Evolutionary conservation across 2,329 filamentous ascomycete genomes (phyloP).

Genomic region (Trichophyton schoenleinii): DNA sequence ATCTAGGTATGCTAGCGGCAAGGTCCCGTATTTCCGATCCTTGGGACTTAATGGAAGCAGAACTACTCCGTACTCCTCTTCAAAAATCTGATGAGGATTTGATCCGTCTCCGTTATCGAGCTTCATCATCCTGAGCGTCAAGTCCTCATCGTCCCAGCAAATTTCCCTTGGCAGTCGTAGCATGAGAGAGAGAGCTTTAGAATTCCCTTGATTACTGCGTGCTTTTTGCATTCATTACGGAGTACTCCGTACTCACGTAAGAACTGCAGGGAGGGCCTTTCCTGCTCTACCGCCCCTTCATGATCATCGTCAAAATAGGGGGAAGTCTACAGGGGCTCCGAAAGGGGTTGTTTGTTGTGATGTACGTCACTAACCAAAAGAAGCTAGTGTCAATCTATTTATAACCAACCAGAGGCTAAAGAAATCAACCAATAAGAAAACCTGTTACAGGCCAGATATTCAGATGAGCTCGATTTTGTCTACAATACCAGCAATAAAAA

Average conservation of each 20-base stretch:
- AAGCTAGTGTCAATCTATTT: no score
- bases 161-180: constrained; percentile 19
- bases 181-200: constrained; percentile 20
- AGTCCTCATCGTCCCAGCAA: constrained; percentile 21
- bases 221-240: constrained; percentile 4
- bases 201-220: constrained; percentile 11
- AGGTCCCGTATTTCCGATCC: neutral
- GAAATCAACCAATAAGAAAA: no score
- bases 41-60: neutral
- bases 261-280: constrained; percentile 7
- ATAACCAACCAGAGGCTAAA: no score
- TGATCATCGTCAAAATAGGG: neutral
- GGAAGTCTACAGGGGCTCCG: no score
- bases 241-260: constrained; percentile 3
- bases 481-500: no score
- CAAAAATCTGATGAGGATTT: constrained; percentile 19
- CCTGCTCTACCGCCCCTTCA: constrained; percentile 11
- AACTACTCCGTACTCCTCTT: neutral
- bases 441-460: no score
- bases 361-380: no score
- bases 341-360: no score
- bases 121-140: constrained; percentile 33
- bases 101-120: constrained; percentile 32
- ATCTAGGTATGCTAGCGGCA: no score
- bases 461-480: no score